Evolutionary conservation across 2,329 filamentous ascomycete species (phyloP).

Genomic region (Trichoderma oligosporum): DNA sequence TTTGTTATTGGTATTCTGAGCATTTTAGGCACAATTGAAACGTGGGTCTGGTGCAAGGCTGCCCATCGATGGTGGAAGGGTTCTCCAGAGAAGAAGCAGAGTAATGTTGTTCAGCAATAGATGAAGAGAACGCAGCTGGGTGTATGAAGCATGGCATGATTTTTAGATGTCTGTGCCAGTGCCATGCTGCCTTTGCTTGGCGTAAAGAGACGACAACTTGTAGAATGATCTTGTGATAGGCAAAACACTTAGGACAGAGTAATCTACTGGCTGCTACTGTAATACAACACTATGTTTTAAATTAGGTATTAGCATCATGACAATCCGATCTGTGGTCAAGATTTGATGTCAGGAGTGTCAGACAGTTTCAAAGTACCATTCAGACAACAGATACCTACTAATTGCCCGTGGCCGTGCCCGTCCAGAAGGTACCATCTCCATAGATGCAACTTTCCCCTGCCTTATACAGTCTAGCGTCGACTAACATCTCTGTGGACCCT

Average conservation of each 20-base stretch:
- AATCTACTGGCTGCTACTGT: too few species aligned
- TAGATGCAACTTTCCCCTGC: background rate
- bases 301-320: too few species aligned
- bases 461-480: background rate
- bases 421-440: background rate
- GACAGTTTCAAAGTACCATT: background rate
- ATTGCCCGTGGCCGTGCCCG: too few species aligned
- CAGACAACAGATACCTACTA: background rate
- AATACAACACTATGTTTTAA: too few species aligned
- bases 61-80: constrained; percentile 28
- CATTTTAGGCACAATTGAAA: constrained; percentile 34
- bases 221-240: too few species aligned
- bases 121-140: background rate
- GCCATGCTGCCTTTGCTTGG: too few species aligned
- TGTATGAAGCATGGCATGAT: too few species aligned
- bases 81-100: background rate
- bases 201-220: too few species aligned
- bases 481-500: background rate
- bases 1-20: constrained; percentile 27
- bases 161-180: background rate
- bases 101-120: background rate
- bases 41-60: constrained; percentile 32
- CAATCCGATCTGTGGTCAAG: too few species aligned
- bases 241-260: too few species aligned
- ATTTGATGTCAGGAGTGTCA: too few species aligned